A percentile compares a stretch with the other conserved stretches of the same genome.
Conservation (phyloP, 1,284 basidiomycete genomes). For the Ceratobasidium theobromae region DNA sequence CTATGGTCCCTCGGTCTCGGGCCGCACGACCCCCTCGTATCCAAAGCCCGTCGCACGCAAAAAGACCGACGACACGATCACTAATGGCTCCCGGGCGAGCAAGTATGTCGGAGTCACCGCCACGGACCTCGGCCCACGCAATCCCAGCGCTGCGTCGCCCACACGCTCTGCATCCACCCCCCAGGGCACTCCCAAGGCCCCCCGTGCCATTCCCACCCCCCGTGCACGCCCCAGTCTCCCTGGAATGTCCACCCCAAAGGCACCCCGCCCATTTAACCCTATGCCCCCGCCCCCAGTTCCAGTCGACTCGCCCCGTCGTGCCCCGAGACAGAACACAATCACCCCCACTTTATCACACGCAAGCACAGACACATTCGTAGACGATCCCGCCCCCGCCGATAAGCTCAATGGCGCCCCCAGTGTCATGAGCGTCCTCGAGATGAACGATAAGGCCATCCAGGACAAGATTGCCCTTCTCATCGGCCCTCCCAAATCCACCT, state of each 20-base stretch:
- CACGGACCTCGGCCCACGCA: slow-evolving; percentile 56
- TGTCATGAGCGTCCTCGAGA: slow-evolving; percentile 42
- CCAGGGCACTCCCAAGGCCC: slow-evolving; percentile 40
- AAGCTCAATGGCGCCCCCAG: slow-evolving; percentile 39
- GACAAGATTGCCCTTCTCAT: slow-evolving; percentile 54
- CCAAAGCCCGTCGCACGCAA: slow-evolving; percentile 40
- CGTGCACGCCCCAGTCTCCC: slow-evolving; percentile 47
- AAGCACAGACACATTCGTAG: slow-evolving; percentile 34
- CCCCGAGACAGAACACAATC: slow-evolving; percentile 31
- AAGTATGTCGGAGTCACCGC: slow-evolving; percentile 82
- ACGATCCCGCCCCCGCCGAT: slow-evolving; percentile 25
- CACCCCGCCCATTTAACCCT: slow-evolving; percentile 62
- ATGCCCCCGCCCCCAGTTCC: slow-evolving; percentile 78
- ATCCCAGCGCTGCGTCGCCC: slow-evolving; percentile 42
- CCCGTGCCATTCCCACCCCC: slow-evolving; percentile 40
- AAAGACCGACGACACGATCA: slow-evolving; percentile 53
- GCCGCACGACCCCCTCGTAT: slow-evolving; percentile 56
- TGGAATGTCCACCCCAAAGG: slow-evolving; percentile 53
- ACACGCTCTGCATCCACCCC: slow-evolving; percentile 45
- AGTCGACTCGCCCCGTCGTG: slow-evolving; percentile 32
- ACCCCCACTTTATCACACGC: slow-evolving; percentile 39
- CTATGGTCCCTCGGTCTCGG: slow-evolving; percentile 49
- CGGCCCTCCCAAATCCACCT: slow-evolving; percentile 37
- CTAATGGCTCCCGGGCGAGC: slow-evolving; percentile 78
- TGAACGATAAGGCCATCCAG: slow-evolving; percentile 51